phyloP scores from a whole-genome alignment of 2,329 filamentous ascomycete genomes.

The Claviceps capensis region DNA sequence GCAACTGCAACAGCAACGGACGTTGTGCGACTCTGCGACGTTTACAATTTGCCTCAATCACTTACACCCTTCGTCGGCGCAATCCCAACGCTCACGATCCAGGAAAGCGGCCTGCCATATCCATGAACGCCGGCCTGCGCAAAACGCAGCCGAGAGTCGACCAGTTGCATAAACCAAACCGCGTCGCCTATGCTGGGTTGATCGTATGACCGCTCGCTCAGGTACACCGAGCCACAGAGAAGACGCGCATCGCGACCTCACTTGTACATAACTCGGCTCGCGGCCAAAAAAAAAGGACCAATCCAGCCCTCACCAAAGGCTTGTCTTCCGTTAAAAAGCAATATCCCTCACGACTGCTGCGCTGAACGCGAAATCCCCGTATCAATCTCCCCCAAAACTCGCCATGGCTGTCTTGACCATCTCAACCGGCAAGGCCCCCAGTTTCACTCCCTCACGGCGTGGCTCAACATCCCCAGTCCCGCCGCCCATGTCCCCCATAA shows the following conservation, averaged over 20 bases:
- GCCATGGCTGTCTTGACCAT: conserved; percentile 21
- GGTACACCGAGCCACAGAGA: background rate
- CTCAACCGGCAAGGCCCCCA: conserved; percentile 13
- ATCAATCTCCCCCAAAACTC: background rate
- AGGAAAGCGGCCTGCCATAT: no score
- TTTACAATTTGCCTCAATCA: no score
- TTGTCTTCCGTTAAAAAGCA: background rate
- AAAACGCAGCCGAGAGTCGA: background rate
- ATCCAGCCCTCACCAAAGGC: background rate
- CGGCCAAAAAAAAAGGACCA: background rate
- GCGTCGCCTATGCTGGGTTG: background rate
- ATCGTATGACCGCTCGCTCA: background rate
- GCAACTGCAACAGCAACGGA: no score
- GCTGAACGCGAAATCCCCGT: background rate
- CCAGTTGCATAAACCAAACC: background rate
- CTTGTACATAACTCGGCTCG: background rate
- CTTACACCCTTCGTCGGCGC: no score
- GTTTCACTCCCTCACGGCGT: conserved; percentile 17
- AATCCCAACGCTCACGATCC: no score
- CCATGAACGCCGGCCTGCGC: background rate
- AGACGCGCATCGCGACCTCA: background rate
- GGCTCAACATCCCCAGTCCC: conserved; percentile 30
- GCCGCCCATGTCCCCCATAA: conserved; percentile 42
- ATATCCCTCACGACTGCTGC: background rate
- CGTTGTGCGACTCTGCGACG: no score